Percentiles rank a stretch among this genome's conserved stretches.
phyloP scores from a whole-genome alignment of 129 eudicot genomes.

The Glebionis coronaria region DNA sequence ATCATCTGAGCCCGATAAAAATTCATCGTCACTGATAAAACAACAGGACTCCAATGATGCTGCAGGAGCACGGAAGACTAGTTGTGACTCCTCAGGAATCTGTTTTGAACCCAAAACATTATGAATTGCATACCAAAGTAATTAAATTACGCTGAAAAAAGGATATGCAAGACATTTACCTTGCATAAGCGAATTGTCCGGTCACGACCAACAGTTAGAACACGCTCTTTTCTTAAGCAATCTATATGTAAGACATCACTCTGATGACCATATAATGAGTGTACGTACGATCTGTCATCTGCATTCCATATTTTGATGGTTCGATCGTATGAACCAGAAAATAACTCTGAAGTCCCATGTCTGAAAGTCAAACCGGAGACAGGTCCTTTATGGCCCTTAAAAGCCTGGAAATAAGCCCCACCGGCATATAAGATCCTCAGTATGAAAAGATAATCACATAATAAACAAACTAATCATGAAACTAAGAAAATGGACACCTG shows the following conservation, averaged over 20 bases:
- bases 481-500: slow-evolving; percentile 40
- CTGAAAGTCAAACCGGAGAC: slow-evolving; percentile 94
- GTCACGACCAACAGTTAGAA: slow-evolving; percentile 91
- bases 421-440: slow-evolving; percentile 7
- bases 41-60: slow-evolving; percentile 88
- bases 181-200: slow-evolving; percentile 87
- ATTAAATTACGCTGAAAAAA: not conserved
- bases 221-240: slow-evolving; percentile 81
- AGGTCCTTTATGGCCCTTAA: slow-evolving; percentile 89
- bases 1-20: slow-evolving; percentile 95
- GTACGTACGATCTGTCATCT: slow-evolving; percentile 74
- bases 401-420: slow-evolving; percentile 56
- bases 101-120: slow-evolving; percentile 19
- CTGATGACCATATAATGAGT: slow-evolving; percentile 85
- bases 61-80: slow-evolving; percentile 80
- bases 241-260: slow-evolving; percentile 86
- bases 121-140: not conserved
- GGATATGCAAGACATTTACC: slow-evolving; percentile 37
- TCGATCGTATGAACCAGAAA: slow-evolving; percentile 93
- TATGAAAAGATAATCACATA: not conserved
- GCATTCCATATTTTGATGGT: slow-evolving; percentile 92
- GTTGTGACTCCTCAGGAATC: slow-evolving; percentile 92
- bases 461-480: not conserved
- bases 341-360: slow-evolving; percentile 86
- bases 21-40: slow-evolving; percentile 79